A percentile compares a stretch with the other conserved stretches of the same genome.
Evolutionary conservation across 2,329 filamentous ascomycete genomes (phyloP).

Genomic region (Dactylellina drechsleri): DNA sequence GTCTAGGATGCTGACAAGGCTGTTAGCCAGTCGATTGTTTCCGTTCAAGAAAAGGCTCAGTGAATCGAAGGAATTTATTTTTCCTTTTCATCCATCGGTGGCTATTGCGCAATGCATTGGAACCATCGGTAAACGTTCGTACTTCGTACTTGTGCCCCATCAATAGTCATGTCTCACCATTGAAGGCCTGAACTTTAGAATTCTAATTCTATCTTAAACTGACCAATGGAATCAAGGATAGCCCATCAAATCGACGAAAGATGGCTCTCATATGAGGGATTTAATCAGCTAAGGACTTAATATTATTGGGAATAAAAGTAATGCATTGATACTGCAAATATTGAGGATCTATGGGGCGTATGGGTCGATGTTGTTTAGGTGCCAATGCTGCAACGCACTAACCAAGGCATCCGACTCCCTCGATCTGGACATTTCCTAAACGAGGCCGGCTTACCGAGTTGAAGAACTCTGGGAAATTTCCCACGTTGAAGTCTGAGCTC

Average conservation of each 20-base stretch:
- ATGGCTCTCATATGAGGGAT: constrained; percentile 40
- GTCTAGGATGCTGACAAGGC: constrained; percentile 38
- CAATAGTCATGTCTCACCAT: constrained; percentile 28
- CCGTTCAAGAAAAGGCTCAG: constrained; percentile 41
- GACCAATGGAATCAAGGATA: constrained; percentile 28
- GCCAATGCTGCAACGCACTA: constrained; percentile 21
- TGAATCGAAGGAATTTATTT: constrained; percentile 40
- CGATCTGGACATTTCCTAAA: constrained; percentile 21
- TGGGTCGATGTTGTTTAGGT: no score
- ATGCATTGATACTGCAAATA: no score
- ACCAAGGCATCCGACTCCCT: constrained; percentile 18
- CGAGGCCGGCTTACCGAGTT: constrained; percentile 26
- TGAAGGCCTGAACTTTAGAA: constrained; percentile 28
- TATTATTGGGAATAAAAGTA: no score
- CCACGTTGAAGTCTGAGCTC: constrained; percentile 28
- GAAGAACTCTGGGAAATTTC: constrained; percentile 1
- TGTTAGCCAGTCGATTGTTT: constrained; percentile 52
- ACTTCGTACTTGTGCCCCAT: constrained; percentile 39
- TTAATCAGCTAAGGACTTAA: constrained; percentile 25
- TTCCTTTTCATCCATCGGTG: constrained; percentile 16
- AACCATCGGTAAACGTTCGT: constrained; percentile 11
- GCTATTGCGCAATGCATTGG: constrained; percentile 37
- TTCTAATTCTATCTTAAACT: constrained; percentile 28
- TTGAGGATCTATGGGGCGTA: no score
- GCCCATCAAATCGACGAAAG: constrained; percentile 1